A percentile compares a stretch with the other conserved stretches of the same genome.
phyloP scores from a whole-genome alignment of 2,329 filamentous ascomycete genomes.

The Aspergillus novoparasiticus region DNA sequence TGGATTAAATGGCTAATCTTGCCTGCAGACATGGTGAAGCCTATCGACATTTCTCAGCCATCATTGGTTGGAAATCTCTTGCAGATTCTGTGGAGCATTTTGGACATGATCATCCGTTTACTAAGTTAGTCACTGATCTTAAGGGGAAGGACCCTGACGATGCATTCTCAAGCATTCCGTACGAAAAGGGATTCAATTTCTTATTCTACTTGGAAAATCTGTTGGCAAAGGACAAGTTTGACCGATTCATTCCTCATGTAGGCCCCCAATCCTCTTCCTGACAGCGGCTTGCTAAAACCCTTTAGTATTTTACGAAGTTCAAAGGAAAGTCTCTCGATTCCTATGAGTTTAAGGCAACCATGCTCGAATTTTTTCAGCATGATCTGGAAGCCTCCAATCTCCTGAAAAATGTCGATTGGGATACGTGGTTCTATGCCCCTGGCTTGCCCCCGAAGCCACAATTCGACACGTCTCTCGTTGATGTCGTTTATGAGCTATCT shows the following conservation, averaged over 20 bases:
- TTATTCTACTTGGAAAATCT: constrained; percentile 87
- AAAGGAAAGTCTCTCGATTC: constrained; percentile 86
- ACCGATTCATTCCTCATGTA: constrained; percentile 87
- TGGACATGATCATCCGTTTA: constrained; percentile 86
- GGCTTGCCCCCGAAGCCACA: constrained; percentile 87
- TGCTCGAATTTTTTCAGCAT: constrained; percentile 78
- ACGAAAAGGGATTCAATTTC: constrained; percentile 96
- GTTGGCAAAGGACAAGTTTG: constrained; percentile 82
- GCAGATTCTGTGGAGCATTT: constrained; percentile 77
- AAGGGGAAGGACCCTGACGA: constrained; percentile 94
- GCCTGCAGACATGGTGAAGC: constrained; percentile 71
- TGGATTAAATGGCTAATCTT: neutral
- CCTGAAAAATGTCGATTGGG: constrained; percentile 78
- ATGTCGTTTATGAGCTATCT: constrained; percentile 80
- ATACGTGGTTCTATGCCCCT: constrained; percentile 83
- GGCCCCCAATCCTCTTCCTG: constrained; percentile 10
- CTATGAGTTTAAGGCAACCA: constrained; percentile 88
- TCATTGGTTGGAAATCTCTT: constrained; percentile 92
- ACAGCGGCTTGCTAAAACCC: constrained; percentile 2
- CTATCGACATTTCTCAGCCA: constrained; percentile 89
- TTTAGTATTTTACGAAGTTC: constrained; percentile 79
- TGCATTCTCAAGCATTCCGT: constrained; percentile 88
- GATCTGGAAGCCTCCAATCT: constrained; percentile 66
- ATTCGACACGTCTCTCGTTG: constrained; percentile 86
- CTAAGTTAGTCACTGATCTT: constrained; percentile 83